Base-by-base conservation (phyloP, 2,329 filamentous ascomycete species). In the Fusarium coicis region DNA sequence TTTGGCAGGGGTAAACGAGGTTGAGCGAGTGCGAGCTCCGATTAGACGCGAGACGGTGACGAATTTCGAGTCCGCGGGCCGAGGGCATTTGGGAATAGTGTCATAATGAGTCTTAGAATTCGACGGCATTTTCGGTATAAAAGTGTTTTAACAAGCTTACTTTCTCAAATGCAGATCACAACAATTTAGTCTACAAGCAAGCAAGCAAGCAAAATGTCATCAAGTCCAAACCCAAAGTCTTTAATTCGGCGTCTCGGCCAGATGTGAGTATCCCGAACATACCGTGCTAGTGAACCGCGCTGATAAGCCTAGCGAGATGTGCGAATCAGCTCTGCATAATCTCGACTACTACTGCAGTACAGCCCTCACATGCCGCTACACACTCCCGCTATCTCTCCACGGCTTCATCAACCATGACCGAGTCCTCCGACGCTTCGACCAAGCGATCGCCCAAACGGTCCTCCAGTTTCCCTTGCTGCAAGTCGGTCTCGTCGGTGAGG, bases 271-370 rank as follows among this genome's bases (percentile, higher is more conserved):
- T 4, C 18, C n/a, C n/a, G 30, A 15, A 0, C 7, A 28, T 12
- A 19, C 16, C 21, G n/a, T 18, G 11, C 10, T 28, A 53, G 23
- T 11, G 15, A 9, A 9, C 14, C 2, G 2, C 23, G n/a, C 46
- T 67, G 43, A 67, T 30, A 4, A 16, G 6, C 16, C 2, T 40
- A 67, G 64, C 15, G 64, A 67, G 39, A 3, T 61, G 39, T 67
- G 50, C 34, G 53, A 67, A 42, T 67, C 64, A 19, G 44, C 63
- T 2, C 50, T 67, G 4, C 64, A 67, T 9, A 19, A 8, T 0
- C 28, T 67, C 3, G 30, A 42, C 12, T 37, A 47, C 34, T 68
- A 68, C 47, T 68, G 55, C 26, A 43, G 65, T 11, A 68, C 65
- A 8, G 42, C 26, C 11, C 32, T 40, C 1, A 63, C 65, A 10